Evolutionary conservation across 108 stramenopile genomes (phyloP).

Genomic region (Pseudonitzschia multiseries): DNA sequence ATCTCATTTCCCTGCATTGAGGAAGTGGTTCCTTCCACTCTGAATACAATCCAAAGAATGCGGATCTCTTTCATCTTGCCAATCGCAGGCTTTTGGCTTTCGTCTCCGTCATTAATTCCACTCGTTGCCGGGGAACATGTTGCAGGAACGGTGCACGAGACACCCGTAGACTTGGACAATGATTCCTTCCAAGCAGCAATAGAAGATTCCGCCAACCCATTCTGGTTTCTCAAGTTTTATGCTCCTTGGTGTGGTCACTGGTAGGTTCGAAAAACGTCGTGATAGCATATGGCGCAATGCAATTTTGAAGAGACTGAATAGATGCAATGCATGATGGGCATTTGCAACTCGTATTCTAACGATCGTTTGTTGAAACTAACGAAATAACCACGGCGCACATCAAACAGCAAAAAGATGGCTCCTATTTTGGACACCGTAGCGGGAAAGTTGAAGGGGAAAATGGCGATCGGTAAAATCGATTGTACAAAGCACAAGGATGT

Average conservation of each 20-base stretch:
- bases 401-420: slow-evolving; percentile 61
- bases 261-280: not conserved
- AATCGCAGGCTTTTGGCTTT: not conserved
- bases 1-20: too few relatives aligned
- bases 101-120: not conserved
- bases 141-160: slow-evolving; percentile 45
- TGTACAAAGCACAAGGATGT: slow-evolving; percentile 68
- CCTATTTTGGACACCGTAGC: slow-evolving; percentile 71
- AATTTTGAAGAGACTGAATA: not conserved
- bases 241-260: slow-evolving; percentile 71
- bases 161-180: slow-evolving; percentile 45
- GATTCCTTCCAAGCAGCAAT: slow-evolving; percentile 47
- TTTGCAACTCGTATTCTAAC: not conserved
- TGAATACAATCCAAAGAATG: not conserved
- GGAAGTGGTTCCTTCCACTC: not conserved
- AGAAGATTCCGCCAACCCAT: slow-evolving; percentile 64
- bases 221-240: slow-evolving; percentile 81
- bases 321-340: not conserved
- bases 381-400: not conserved
- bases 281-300: not conserved
- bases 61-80: not conserved
- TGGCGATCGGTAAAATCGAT: slow-evolving; percentile 86
- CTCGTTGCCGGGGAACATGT: slow-evolving; percentile 6
- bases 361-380: not conserved
- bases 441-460: slow-evolving; percentile 56